Base-by-base conservation (phyloP, 2,329 filamentous ascomycete species). In the Septoria petroselini region DNA sequence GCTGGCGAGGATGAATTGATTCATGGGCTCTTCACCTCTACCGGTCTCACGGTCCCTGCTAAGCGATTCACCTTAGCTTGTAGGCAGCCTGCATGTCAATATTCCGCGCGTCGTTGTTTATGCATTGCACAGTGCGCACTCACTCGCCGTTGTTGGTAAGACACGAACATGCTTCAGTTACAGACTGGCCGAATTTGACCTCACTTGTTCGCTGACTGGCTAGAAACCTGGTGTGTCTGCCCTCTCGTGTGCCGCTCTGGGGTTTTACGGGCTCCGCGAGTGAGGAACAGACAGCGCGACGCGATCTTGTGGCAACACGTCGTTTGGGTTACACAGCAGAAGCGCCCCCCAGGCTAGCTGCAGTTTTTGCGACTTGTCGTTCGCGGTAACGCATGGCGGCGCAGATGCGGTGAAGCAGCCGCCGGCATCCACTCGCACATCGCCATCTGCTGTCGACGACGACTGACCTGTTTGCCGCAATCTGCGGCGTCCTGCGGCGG, bases 321-420 rank as follows among this genome's bases (percentile, higher is more conserved):
- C 34, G 43, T 45, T 46, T 31, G 25, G 30, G 43, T 40, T 40
- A 33, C 43, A 47, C 43, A 33, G 35, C 43, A 47, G 43, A 47
- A 19, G 30, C 42, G 42, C 42, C 31, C 14, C 11, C 12, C n/a
- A 31, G 42, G 33, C 29, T 34, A 34, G 41, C 27, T 34, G 41
- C 41, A 34, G 5, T 25, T 39, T 47, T 47, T 47, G 34, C 43
- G 43, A 47, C 43, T 47, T 34, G 43, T 47, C 35, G n/a, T 34
- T 21, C 34, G 34, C 34, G 17, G 5, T 47, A 34, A 34, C 43
- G 43, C 43, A 12, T 17, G 15, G 35, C n/a, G n/a, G n/a, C 34
- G 43, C 43, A 47, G n/a, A 47, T 40, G 43, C 43, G 43, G 43
- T 47, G 43, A 47, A 47, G 43, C 34, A 40, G 43, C 43, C 15